Base-by-base conservation (phyloP, 192 early-diverging fungal species). In the Backusella tarrabulga region DNA sequence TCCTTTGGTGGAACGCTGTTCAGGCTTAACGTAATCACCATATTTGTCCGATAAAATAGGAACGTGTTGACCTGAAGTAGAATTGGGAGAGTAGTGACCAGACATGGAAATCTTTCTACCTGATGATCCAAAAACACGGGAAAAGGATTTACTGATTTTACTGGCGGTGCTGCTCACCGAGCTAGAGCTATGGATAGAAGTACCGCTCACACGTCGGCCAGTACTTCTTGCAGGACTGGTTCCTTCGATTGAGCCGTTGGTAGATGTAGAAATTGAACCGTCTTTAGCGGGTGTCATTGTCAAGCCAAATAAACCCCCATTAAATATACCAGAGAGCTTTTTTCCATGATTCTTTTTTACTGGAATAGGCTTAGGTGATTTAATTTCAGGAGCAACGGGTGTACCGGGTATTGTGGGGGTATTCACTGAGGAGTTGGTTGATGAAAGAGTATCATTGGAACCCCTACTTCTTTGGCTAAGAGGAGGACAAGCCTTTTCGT, bases 11-110 rank as follows among this genome's bases (percentile, higher is more conserved):
- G 60, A 34, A 66, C 54, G 73, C 40, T 60, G 67, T 14, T 67
- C 46, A 17, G 76, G 76, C 41, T 79, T 79, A 66, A 79, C 56
- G 40, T 79, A 79, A 34, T 38, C 35, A 19, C 78, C 78, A 54
- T 79, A 79, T 63, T 79, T 79, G 5, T 66, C 50, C 15, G 42
- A 67, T 36, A 79, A 56, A 14, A 67, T 15, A 32, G 67, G 60
- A 44, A 78, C 77, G 9, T 63, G 34, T 5, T 40, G 42, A 44
- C 42, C 26, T 26, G 38, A 34, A 29, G 70, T 34, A 41, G 29
- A 32, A 72, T 72, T 44, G 23, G 56, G 56, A 63, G 56, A 63
- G 9, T 29, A 63, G 26, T 63, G 56, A 63, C 56, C 56, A 63
- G 56, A 63, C 15, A 32, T 40, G 12, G 21, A 29, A 34, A 5